Evolutionary conservation across 202 grass and related monocot species (phyloP), one percentile per base, ranked within the genome.

Genomic region (Sporobolus alterniflorus): DNA sequence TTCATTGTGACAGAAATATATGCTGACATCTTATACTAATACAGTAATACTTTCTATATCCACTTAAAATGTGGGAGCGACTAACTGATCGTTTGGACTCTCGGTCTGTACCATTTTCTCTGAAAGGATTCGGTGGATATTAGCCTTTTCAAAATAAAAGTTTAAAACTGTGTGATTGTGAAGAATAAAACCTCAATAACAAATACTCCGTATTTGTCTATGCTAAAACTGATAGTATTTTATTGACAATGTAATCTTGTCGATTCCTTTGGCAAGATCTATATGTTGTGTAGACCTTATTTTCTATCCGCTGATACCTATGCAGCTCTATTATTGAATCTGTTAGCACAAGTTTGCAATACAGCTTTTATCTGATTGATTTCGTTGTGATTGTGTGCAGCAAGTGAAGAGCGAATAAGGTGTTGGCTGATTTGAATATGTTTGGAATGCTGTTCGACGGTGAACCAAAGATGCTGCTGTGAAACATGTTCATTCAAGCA

Each of bases 371-470:
- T 60, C 25, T 44, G 12, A 9, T 74, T 75, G 9, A 71, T 78
- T 42, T 71, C 28, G 18, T 75, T 74, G 13, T 84, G 33, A 69
- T 75, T 69, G 50, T 82, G 59, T 80, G 68, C 87, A 89, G 87
- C 62, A 84, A 80, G 9, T 79, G 74, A 89, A 84, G 63, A 75
- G 31, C 16, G 63, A 70, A 30, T 89, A 61, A 84, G 80, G 86
- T 75, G 49, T 28, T 30, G 76, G 40, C 52, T 30, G 64, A 56
- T 69, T 49, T 42, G n/a, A 44, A 29, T 80, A 56, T 52, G 14
- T 42, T 61, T n/a, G 75, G 47, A n/a, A 54, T 6, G 74, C 34
- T 75, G 42, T 32, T 83, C 73, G 13, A 32, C 11, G 2, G 60
- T 21, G 42, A 78, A 56, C 21, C 10, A 65, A 82, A 33, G 8